Evolutionary conservation across 2,329 filamentous ascomycete species (phyloP), one percentile per base, ranked within the genome.

Genomic region (Coniochaeta sp.): DNA sequence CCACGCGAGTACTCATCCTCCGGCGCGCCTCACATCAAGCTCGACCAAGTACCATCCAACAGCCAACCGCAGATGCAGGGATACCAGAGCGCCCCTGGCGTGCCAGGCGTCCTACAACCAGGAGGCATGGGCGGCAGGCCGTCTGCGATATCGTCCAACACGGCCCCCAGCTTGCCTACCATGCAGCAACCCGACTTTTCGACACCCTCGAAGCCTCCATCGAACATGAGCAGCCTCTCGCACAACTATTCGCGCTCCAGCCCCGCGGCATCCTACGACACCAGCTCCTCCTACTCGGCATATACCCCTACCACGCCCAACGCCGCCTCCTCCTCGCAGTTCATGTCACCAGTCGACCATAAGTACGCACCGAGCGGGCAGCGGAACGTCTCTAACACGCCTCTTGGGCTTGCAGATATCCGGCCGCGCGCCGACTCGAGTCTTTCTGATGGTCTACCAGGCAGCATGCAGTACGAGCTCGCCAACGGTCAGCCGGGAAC

Each of bases 341-440:
- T 86, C 70, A 78, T 81, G 65, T 81, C 81, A 48, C 76, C 79
- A 5, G 72, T 70, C 52, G 76, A 79, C 33, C 60, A 70, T 52
- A 83, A 81, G 60, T 85, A 83, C 65, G 71, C 75, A 38, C 20
- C 38, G 4, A 73, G 80, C 8, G 78, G 70, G 66, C 85, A 72
- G 77, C 81, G 81, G 56, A 79, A 75, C 54, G 71, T 84, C 50
- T 88, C 89, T 58, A 92, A 94, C 65, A 95, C 91, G 8, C 92
- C 92, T 3, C 78, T 97, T 28, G 94, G 91, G 14, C 80, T 97
- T 40, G 89, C 91, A 55, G 92, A 97, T 67, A 96, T 97, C 65
- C 81, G 92, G 53, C 90, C 91, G 10, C 83, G 90, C 52, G 87
- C 88, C 57, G 89, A 96, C 64, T 91, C 88, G 49, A 85, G 81